A percentile compares a stretch with the other conserved stretches of the same genome.
phyloP scores from a whole-genome alignment of 1,284 basidiomycete species.

The Rhodotorula sp. region DNA sequence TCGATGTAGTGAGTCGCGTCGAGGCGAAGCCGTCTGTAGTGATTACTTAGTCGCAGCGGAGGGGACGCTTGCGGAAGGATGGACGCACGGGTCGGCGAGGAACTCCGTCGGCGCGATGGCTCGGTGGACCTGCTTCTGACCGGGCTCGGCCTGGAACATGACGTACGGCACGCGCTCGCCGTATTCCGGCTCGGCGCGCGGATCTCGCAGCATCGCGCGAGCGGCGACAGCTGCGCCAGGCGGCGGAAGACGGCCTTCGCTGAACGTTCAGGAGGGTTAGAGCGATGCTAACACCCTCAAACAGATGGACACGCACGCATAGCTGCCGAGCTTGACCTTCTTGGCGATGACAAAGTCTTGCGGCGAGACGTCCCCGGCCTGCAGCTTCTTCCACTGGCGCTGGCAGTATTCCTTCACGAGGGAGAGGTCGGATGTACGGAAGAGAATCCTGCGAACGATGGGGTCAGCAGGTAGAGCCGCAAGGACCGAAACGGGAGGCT shows the following conservation, averaged over 20 bases:
- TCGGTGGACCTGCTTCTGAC: conserved; percentile 72
- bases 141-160: conserved; percentile 68
- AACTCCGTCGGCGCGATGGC: conserved; percentile 77
- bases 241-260: conserved; percentile 78
- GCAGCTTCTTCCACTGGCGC: conserved; percentile 78
- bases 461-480: not conserved
- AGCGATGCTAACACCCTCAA: not conserved
- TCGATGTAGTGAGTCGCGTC: conserved; percentile 90
- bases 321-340: conserved; percentile 86
- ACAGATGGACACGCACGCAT: conserved; percentile 60
- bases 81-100: conserved; percentile 64
- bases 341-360: conserved; percentile 95
- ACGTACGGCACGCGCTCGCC: conserved; percentile 92
- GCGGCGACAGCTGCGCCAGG: conserved; percentile 87
- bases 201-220: conserved; percentile 69
- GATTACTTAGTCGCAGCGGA: not conserved
- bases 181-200: conserved; percentile 80
- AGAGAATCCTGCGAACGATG: conserved; percentile 65
- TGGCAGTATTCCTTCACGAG: conserved; percentile 85
- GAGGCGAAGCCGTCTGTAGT: conserved; percentile 61
- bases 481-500: conserved; percentile 25
- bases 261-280: conserved; percentile 35
- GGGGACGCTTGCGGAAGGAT: conserved; percentile 7
- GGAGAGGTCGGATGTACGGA: conserved; percentile 82
- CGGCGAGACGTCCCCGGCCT: conserved; percentile 73